Evolutionary conservation across 2,329 filamentous ascomycete genomes (phyloP).

Genomic region (Chaetomium olivaceum): DNA sequence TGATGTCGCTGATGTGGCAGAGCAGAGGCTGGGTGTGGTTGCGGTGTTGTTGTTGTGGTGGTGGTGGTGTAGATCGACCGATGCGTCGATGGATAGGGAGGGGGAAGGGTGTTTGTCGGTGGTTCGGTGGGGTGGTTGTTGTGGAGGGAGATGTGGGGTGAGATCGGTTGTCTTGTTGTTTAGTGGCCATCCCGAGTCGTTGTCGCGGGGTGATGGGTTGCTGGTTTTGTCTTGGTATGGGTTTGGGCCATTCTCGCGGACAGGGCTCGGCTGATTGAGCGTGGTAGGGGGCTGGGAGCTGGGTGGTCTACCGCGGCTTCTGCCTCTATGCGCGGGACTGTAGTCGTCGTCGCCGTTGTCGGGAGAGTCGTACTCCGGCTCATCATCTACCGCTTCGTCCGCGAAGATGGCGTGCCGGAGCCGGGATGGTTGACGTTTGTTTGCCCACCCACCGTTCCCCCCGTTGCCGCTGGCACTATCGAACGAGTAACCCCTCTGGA

Average conservation of each 20-base stretch:
- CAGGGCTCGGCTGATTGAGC: background rate
- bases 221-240: background rate
- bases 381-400: background rate
- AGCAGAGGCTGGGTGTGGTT: slow-evolving; percentile 14
- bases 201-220: background rate
- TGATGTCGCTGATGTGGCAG: background rate
- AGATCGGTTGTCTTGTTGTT: too few species aligned
- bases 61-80: background rate
- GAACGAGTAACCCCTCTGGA: background rate
- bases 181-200: too few species aligned
- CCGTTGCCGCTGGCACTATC: background rate
- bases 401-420: slow-evolving; percentile 16
- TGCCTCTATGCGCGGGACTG: background rate
- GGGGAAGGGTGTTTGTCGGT: background rate
- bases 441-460: background rate
- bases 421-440: background rate
- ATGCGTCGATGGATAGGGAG: background rate
- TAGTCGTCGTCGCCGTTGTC: background rate
- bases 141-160: background rate
- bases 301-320: background rate
- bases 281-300: background rate
- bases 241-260: background rate
- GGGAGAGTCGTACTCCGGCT: background rate
- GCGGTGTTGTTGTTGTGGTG: background rate
- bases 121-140: background rate